A percentile compares a stretch with the other conserved stretches of the same genome.
These are phyloP conservation scores for Rhodotorula sp. DNA, from an alignment of 1,284 basidiomycete species.

Conservation along the genomic window DNA sequence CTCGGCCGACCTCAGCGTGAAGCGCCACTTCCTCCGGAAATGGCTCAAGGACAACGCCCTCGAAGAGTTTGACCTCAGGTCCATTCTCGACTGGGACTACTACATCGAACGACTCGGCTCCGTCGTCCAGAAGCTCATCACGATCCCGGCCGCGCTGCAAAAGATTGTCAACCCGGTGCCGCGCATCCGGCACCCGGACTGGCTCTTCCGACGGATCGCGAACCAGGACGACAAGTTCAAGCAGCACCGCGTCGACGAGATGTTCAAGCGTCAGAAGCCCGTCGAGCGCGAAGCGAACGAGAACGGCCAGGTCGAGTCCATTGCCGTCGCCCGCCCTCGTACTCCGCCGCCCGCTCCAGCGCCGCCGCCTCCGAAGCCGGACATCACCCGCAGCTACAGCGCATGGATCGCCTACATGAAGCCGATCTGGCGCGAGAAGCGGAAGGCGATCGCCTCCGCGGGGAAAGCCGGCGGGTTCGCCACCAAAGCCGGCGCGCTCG, in stretches of 20 bases:
- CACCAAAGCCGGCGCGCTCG: constrained; percentile 43
- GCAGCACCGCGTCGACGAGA: constrained; percentile 95
- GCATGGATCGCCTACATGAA: constrained; percentile 78
- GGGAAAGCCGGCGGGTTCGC: constrained; percentile 16
- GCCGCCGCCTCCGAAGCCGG: constrained; percentile 42
- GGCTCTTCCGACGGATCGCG: constrained; percentile 88
- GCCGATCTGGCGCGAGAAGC: constrained; percentile 70
- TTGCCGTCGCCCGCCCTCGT: constrained; percentile 56
- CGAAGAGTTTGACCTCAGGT: constrained; percentile 83
- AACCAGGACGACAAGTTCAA: constrained; percentile 93
- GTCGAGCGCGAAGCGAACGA: constrained; percentile 55
- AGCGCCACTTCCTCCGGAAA: constrained; percentile 85
- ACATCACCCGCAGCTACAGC: constrained; percentile 60
- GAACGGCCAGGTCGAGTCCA: constrained; percentile 50
- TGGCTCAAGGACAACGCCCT: constrained; percentile 95
- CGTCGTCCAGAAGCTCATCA: constrained; percentile 98
- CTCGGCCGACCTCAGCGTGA: constrained; percentile 87
- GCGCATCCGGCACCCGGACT: constrained; percentile 93
- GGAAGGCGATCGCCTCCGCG: constrained; percentile 55
- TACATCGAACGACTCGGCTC: constrained; percentile 97
- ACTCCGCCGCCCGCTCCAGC: constrained; percentile 40
- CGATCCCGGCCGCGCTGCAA: constrained; percentile 98
- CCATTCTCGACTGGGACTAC: constrained; percentile 97
- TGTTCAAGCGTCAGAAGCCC: constrained; percentile 64
- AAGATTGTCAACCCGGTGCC: constrained; percentile 96